Conservation (phyloP, 2,329 filamentous ascomycete species). For the Aspergillus ochraceus region DNA sequence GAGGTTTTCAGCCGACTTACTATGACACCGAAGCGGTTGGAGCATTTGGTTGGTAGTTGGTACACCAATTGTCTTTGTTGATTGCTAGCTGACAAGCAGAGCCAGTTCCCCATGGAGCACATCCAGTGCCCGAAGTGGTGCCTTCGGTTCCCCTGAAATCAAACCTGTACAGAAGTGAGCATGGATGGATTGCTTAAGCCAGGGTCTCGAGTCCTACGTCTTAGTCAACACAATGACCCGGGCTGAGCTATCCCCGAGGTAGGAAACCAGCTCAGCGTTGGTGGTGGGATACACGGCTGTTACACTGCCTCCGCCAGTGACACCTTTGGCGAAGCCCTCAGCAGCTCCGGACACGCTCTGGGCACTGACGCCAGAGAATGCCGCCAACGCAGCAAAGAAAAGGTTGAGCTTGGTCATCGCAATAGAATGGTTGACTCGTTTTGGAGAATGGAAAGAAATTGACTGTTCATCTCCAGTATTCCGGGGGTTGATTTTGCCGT, state of each 20-base stretch:
- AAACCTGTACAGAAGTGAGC: constrained; percentile 11
- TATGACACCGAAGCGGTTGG: constrained; percentile 44
- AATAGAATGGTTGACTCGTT: background rate
- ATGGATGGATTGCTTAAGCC: too few relatives aligned
- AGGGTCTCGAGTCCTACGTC: constrained; percentile 6
- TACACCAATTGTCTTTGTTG: constrained; percentile 60
- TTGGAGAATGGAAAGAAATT: background rate
- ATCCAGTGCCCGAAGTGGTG: constrained; percentile 54
- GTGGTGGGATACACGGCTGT: constrained; percentile 56
- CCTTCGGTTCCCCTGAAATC: constrained; percentile 20
- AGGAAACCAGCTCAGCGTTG: constrained; percentile 58
- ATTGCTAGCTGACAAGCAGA: constrained; percentile 59
- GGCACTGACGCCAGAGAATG: background rate
- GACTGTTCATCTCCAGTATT: background rate
- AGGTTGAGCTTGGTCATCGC: background rate
- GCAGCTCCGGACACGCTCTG: constrained; percentile 27
- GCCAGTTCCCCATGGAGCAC: constrained; percentile 58
- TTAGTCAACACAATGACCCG: constrained; percentile 55
- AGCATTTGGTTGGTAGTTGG: constrained; percentile 58
- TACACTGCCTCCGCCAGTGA: constrained; percentile 61
- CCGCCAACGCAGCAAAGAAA: background rate
- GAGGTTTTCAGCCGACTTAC: constrained; percentile 7
- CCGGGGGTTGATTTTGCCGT: background rate
- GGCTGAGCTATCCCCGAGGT: constrained; percentile 55
- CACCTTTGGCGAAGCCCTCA: constrained; percentile 53